These are phyloP conservation scores for Fusarium nodosum DNA, from an alignment of 2,329 filamentous ascomycete species.

Conservation along the genomic window DNA sequence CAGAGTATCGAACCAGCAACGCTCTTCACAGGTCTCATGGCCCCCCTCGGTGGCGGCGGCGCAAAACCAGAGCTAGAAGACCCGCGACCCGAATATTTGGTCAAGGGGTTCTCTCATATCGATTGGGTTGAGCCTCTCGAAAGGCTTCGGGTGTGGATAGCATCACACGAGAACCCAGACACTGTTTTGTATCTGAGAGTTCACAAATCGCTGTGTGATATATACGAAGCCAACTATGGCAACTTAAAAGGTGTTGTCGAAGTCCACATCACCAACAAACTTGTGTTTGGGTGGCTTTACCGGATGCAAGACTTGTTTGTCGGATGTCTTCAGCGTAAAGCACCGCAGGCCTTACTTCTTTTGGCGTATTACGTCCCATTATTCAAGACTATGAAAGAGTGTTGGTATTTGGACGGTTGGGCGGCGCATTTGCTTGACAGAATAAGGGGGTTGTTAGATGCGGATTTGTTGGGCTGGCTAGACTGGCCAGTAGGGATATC, in stretches of 20 bases:
- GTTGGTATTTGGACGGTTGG: slow-evolving; percentile 47
- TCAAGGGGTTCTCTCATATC: slow-evolving; percentile 41
- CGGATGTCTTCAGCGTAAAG: slow-evolving; percentile 46
- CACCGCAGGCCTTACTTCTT: slow-evolving; percentile 48
- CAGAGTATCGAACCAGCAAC: slow-evolving; percentile 48
- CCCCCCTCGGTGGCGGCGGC: slow-evolving; percentile 38
- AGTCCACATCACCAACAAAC: slow-evolving; percentile 35
- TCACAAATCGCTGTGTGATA: slow-evolving; percentile 42
- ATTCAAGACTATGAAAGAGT: slow-evolving; percentile 38
- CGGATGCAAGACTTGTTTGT: slow-evolving; percentile 49
- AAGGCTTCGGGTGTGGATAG: slow-evolving; percentile 43
- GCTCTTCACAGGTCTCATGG: slow-evolving; percentile 49
- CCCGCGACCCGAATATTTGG: slow-evolving; percentile 41
- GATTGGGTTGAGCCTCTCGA: slow-evolving; percentile 46
- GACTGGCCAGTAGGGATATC: slow-evolving; percentile 47
- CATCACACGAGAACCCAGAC: slow-evolving; percentile 45
- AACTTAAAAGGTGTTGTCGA: slow-evolving; percentile 33
- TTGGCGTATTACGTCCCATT: slow-evolving; percentile 48
- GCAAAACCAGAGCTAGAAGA: slow-evolving; percentile 33
- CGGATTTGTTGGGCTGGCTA: slow-evolving; percentile 43
- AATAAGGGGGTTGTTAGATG: slow-evolving; percentile 40
- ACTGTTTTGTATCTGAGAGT: slow-evolving; percentile 46
- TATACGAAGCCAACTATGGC: slow-evolving; percentile 50
- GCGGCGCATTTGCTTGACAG: slow-evolving; percentile 43
- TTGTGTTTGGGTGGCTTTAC: slow-evolving; percentile 51